These are phyloP conservation scores for Akanthomyces lecanii DNA, from an alignment of 2,329 filamentous ascomycete species.

Conservation along the genomic window DNA sequence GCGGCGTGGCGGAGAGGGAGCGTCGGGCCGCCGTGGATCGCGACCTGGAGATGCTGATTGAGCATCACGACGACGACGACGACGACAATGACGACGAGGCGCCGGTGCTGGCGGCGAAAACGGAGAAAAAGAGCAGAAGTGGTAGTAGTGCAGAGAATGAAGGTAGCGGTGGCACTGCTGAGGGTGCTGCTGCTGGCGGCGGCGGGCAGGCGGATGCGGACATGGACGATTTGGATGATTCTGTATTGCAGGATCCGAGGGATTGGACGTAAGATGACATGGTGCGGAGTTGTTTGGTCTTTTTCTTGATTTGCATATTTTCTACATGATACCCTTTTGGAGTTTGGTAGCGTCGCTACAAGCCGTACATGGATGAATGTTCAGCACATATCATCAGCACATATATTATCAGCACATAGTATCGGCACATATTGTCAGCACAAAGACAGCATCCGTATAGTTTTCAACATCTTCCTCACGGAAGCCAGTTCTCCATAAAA, in stretches of 20 bases:
- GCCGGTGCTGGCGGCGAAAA: constrained; percentile 4
- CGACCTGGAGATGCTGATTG: constrained; percentile 50
- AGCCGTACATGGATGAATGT: neutral
- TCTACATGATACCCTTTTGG: constrained; percentile 8
- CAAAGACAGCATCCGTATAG: neutral
- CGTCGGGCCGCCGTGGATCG: constrained; percentile 35
- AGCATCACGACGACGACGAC: constrained; percentile 32
- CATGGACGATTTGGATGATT: constrained; percentile 14
- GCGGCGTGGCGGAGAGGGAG: constrained; percentile 29
- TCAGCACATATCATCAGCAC: too few relatives aligned
- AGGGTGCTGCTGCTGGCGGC: neutral
- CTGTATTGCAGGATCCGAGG: neutral
- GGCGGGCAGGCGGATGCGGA: constrained; percentile 9
- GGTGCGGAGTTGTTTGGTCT: neutral
- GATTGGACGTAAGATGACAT: neutral
- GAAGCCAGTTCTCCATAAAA: constrained; percentile 6
- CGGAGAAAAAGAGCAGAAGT: constrained; percentile 18
- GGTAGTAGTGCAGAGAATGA: constrained; percentile 23
- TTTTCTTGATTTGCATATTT: neutral
- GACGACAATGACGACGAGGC: neutral
- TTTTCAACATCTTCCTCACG: neutral
- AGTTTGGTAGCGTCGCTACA: neutral
- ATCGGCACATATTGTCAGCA: neutral
- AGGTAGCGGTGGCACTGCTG: neutral
- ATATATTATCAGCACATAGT: neutral